Evolutionary conservation across 2,329 filamentous ascomycete species (phyloP).

Genomic region (Thielaviopsis cerberus): DNA sequence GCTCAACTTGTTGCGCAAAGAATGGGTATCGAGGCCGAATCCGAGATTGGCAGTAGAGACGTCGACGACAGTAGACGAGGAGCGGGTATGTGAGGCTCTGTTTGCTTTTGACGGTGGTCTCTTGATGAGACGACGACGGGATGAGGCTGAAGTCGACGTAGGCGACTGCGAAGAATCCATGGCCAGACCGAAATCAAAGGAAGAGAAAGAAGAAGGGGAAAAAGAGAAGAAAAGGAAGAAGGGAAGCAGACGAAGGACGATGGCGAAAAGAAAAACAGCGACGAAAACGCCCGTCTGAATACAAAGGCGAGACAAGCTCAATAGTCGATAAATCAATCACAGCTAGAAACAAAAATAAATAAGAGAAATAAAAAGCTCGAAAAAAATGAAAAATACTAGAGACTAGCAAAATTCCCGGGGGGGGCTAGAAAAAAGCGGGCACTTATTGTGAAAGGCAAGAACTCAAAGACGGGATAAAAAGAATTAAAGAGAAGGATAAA

Average conservation of each 20-base stretch:
- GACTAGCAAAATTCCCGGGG: background rate
- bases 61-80: slow-evolving; percentile 15
- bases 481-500: background rate
- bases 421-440: background rate
- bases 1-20: slow-evolving; percentile 44
- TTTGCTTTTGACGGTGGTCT: slow-evolving; percentile 31
- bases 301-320: slow-evolving; percentile 1
- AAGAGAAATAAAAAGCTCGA: background rate
- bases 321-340: background rate
- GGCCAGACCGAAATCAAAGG: slow-evolving; percentile 1
- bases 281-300: background rate
- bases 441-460: background rate
- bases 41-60: slow-evolving; percentile 29
- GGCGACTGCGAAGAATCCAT: slow-evolving; percentile 9
- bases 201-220: background rate
- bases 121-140: slow-evolving; percentile 45
- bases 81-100: slow-evolving; percentile 11
- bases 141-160: slow-evolving; percentile 27
- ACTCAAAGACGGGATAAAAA: no score
- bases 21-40: slow-evolving; percentile 35
- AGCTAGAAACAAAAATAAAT: background rate
- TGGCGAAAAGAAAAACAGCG: slow-evolving; percentile 2
- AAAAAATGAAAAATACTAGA: background rate
- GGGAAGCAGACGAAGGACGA: background rate
- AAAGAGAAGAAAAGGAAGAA: background rate